Conservation (phyloP, 1,139 yeast species). For the Blastobotrys arbuscula region DNA sequence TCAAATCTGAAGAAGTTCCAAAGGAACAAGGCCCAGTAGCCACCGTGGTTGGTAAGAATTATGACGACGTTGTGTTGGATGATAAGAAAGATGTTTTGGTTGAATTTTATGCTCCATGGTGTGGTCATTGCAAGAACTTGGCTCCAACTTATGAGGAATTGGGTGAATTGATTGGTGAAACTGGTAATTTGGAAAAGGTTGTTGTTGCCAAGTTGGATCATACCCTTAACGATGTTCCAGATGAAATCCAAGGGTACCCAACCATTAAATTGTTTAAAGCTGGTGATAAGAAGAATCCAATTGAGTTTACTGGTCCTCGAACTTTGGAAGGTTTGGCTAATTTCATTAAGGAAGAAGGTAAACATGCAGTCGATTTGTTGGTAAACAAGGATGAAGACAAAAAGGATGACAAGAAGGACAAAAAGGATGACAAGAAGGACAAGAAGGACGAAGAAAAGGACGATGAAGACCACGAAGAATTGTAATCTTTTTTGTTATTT, state of each 20-base stretch:
- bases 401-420: neutral
- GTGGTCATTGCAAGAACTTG: slow-evolving; percentile 96
- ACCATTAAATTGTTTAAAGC: slow-evolving; percentile 91
- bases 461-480: slow-evolving; percentile 1
- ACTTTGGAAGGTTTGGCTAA: slow-evolving; percentile 63
- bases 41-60: slow-evolving; percentile 81
- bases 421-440: neutral
- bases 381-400: neutral
- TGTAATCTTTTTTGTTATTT: neutral
- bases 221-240: slow-evolving; percentile 80
- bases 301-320: slow-evolving; percentile 66
- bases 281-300: slow-evolving; percentile 70
- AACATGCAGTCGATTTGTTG: slow-evolving; percentile 45
- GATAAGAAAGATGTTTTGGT: slow-evolving; percentile 78
- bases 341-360: slow-evolving; percentile 64
- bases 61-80: slow-evolving; percentile 63
- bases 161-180: slow-evolving; percentile 58
- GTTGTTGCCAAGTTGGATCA: slow-evolving; percentile 84
- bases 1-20: slow-evolving; percentile 87
- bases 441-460: neutral
- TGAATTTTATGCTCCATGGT: slow-evolving; percentile 98
- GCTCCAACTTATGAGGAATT: slow-evolving; percentile 91
- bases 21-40: slow-evolving; percentile 68
- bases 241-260: slow-evolving; percentile 86
- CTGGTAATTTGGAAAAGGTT: slow-evolving; percentile 44